Evolutionary conservation across 2,329 filamentous ascomycete genomes (phyloP).

Genomic region (Beauveria sp.): DNA sequence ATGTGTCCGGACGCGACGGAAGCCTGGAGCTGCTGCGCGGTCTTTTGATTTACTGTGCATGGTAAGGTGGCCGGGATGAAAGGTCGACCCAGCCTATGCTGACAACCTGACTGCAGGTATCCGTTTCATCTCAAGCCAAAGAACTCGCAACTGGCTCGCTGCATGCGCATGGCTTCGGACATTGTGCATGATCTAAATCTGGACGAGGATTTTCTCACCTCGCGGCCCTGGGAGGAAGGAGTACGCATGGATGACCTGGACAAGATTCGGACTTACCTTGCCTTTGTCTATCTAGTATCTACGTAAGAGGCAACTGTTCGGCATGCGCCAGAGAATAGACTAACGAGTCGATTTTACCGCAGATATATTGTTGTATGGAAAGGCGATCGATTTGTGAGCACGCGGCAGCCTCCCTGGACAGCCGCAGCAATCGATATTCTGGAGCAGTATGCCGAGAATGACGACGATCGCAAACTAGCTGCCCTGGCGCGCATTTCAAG

Average conservation of each 20-base stretch:
- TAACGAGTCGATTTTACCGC: background rate
- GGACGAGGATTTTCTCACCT: background rate
- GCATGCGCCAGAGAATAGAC: background rate
- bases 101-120: conserved; percentile 1
- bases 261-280: conserved; percentile 3
- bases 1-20: conserved; percentile 1
- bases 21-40: conserved; percentile 4
- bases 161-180: conserved; percentile 6
- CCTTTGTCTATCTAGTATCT: conserved; percentile 7
- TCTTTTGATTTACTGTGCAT: conserved; percentile 7
- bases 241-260: background rate
- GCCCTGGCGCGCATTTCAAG: background rate
- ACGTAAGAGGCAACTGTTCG: background rate
- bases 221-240: background rate
- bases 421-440: conserved; percentile 1
- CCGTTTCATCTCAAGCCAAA: conserved; percentile 11
- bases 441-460: background rate
- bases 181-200: conserved; percentile 6
- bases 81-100: background rate
- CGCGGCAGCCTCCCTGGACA: background rate
- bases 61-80: background rate
- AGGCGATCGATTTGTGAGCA: background rate
- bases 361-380: conserved; percentile 8
- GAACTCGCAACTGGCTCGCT: conserved; percentile 1
- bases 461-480: background rate